Base-by-base conservation (phyloP, 176 grass and related monocot genomes). In the Ampelocalamus luodianensis region DNA sequence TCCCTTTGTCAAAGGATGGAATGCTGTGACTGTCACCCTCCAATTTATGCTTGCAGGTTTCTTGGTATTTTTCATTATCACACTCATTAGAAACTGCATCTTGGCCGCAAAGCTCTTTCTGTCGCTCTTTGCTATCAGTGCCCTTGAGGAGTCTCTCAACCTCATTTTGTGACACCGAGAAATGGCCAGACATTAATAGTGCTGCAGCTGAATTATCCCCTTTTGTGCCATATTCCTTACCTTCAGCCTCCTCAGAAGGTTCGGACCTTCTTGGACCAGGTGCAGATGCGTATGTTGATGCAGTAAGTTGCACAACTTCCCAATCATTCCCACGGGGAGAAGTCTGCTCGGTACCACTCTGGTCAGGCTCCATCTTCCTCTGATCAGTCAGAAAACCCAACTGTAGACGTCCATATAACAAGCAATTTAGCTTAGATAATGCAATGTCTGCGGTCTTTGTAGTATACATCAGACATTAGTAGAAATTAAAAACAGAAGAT, bases 281-380 rank as follows among this genome's bases (percentile, higher is more conserved):
- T 2, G 79, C 73, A 6, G 90, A 54, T 0, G 81, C 88, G 12
- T 91, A 89, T 7, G 88, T 77, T 3, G 95, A 97, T 17, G 90
- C 86, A 3, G 95, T 94, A 2, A 97, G 88, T 45, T 90, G 93
- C 53, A 97, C 95, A 16, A 97, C 90, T 62, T 94, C 95, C 95
- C 95, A 94, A n/a, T 92, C 90, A 4, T 73, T 90, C 38, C 84
- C 83, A 0, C 79, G 79, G 5, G 79, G 88, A 23, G 83, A 90
- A 9, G 73, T 73, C 73, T 86, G 83, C 34, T 77, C 83, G 11
- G 79, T 32, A 55, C 45, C 66, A 20, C 72, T 72, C 6, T 82
- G 55, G 26, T 71, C 55, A 66, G 88, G 88, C 66, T 90, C 88
- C 88, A 90, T 90, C 22, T 82, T 72, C 29, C 73, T 78, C 58